Evolutionary conservation across 257 asterid genomes (phyloP).

Genomic region (Rauvolfia tetraphylla): DNA sequence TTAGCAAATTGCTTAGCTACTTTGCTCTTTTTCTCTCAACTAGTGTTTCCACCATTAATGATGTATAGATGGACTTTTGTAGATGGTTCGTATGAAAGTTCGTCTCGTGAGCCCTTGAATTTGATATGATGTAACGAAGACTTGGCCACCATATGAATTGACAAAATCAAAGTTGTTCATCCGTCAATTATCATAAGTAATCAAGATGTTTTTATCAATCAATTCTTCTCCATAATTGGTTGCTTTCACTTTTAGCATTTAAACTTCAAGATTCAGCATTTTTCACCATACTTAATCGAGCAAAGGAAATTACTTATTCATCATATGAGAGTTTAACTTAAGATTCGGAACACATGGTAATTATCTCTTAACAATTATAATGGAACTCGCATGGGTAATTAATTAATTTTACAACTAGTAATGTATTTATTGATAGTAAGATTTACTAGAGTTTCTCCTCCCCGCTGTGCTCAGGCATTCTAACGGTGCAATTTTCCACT

Average conservation of each 20-base stretch:
- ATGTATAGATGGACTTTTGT: not conserved
- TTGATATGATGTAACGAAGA: not conserved
- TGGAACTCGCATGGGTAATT: too few species aligned
- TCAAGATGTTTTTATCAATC: not conserved
- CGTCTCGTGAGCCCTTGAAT: not conserved
- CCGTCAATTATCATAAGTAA: slow-evolving; percentile 1
- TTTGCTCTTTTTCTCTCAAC: not conserved
- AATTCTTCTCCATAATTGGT: not conserved
- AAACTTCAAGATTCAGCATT: not conserved
- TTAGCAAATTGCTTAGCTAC: not conserved
- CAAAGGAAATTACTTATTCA: too few species aligned
- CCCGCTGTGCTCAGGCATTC: too few species aligned
- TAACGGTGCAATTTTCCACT: too few species aligned
- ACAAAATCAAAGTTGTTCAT: slow-evolving; percentile 1
- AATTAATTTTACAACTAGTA: too few species aligned
- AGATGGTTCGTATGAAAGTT: not conserved
- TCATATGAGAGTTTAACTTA: too few species aligned
- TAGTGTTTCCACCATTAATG: not conserved
- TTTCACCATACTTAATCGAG: not conserved
- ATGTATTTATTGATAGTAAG: too few species aligned
- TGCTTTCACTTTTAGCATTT: not conserved
- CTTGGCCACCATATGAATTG: not conserved
- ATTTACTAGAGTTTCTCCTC: too few species aligned
- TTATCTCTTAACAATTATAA: too few species aligned
- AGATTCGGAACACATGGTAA: too few species aligned